Evolutionary conservation across 2,329 filamentous ascomycete species (phyloP).

Genomic region (Apiospora sp.): DNA sequence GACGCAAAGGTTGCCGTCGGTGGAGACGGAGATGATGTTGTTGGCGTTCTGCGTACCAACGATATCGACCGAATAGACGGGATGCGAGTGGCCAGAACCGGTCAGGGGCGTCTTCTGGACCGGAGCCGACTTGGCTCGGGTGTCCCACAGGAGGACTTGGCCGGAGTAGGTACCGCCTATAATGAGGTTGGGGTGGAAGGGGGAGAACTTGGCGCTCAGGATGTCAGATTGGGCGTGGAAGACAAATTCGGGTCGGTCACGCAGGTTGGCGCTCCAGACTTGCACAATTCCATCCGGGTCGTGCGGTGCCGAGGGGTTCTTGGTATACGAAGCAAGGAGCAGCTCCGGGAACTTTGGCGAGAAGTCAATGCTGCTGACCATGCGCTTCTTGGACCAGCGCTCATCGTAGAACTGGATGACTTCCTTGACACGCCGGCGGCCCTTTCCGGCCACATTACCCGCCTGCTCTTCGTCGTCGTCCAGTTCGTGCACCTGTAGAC

Average conservation of each 20-base stretch:
- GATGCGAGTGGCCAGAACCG: conserved; percentile 93
- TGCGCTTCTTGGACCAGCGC: conserved; percentile 95
- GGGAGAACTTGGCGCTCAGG: conserved; percentile 95
- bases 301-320: conserved; percentile 93
- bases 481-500: conserved; percentile 76
- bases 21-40: conserved; percentile 97
- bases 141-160: conserved; percentile 97
- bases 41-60: conserved; percentile 98
- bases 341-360: conserved; percentile 95
- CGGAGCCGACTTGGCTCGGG: conserved; percentile 84
- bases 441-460: conserved; percentile 74
- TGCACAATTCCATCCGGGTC: conserved; percentile 93
- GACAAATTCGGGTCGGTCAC: conserved; percentile 92
- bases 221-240: conserved; percentile 98
- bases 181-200: conserved; percentile 95
- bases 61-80: conserved; percentile 93
- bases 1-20: conserved; percentile 93
- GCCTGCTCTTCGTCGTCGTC: conserved; percentile 84
- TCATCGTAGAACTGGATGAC: conserved; percentile 94
- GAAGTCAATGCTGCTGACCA: conserved; percentile 95
- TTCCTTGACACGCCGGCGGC: conserved; percentile 81
- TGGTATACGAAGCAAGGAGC: conserved; percentile 93
- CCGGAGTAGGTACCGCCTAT: conserved; percentile 96
- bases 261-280: conserved; percentile 96
- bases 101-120: conserved; percentile 97